Base-by-base conservation (phyloP, 2,329 filamentous ascomycete species). In the Beauveria scarabaeidicola region DNA sequence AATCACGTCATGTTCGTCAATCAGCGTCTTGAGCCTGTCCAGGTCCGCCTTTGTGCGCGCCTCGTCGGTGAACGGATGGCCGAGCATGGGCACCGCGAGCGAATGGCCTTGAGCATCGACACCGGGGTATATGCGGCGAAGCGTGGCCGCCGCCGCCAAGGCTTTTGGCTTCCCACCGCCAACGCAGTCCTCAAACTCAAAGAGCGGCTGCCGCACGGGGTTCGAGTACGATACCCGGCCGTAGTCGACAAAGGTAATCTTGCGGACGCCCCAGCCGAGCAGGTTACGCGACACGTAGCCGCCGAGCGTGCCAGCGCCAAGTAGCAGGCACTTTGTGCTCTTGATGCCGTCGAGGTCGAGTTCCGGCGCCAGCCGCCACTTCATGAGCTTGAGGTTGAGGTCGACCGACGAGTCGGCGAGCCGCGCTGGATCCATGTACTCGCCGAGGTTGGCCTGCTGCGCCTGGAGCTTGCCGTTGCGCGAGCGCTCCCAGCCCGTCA, bases 381-480 rank as follows among this genome's bases (percentile, higher is more conserved):
- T 99, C 87, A 99, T 99, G 61, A 99, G 81, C 74, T 97, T 97
- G 62, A 97, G 79, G 69, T 99, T 99, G 61, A 99, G 81, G 69
- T 99, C 94, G 10, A 97, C 93, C 0, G 92, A 91, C 70, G 96
- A 91, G 69, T 97, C 92, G 23, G 94, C 94, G 19, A 97, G 78
- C 68, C 87, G 86, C 38, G 82, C 78, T 7, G 94, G 93, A 69
- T 99, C 92, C 88, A 99, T 93, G 67, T 96, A 96, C 67, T 94
- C 91, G 21, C 89, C 88, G 9, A 99, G 79, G 67, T 95, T 91
- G 15, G 91, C 90, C 19, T 88, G 82, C 64, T 89, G 86, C 17
- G 89, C 86, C 19, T 84, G 83, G 19, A 97, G 78, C 69, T 95
- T 96, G 27, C 89, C 88, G 25, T 83, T 80, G 19, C 84, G 81